Evolutionary conservation across 148 eudicot species (phyloP).

Genomic region (Nepenthes mirabilis): DNA sequence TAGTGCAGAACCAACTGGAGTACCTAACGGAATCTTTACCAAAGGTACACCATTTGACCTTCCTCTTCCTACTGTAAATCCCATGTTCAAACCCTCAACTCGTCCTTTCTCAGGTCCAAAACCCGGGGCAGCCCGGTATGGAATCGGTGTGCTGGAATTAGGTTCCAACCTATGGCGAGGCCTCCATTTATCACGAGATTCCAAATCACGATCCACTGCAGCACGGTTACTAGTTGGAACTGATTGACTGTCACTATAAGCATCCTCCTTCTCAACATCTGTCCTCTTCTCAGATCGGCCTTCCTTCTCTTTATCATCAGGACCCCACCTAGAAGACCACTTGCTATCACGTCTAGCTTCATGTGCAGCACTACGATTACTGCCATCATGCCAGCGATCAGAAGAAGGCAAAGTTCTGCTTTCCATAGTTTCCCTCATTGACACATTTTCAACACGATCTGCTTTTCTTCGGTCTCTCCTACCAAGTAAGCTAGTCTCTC

Average conservation of each 20-base stretch:
- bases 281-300: slow-evolving; percentile 47
- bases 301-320: slow-evolving; percentile 83
- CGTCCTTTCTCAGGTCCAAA: slow-evolving; percentile 75
- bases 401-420: slow-evolving; percentile 38
- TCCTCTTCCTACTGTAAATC: slow-evolving; percentile 84
- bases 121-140: slow-evolving; percentile 89
- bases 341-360: slow-evolving; percentile 69
- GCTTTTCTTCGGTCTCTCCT: slow-evolving; percentile 83
- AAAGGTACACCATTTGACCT: slow-evolving; percentile 33
- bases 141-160: slow-evolving; percentile 41
- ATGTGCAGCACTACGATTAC: slow-evolving; percentile 37
- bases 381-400: slow-evolving; percentile 67
- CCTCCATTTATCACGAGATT: slow-evolving; percentile 96
- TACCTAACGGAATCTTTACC: slow-evolving; percentile 32
- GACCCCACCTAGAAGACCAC: slow-evolving; percentile 95
- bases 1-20: slow-evolving; percentile 31
- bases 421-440: slow-evolving; percentile 54
- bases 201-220: slow-evolving; percentile 50
- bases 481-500: slow-evolving; percentile 94
- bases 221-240: slow-evolving; percentile 34
- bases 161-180: slow-evolving; percentile 88
- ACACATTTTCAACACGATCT: slow-evolving; percentile 59
- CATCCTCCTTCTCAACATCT: slow-evolving; percentile 74
- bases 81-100: slow-evolving; percentile 48
- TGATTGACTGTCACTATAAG: slow-evolving; percentile 39